Evolutionary conservation across 768 basidiomycete genomes (phyloP), one percentile per base, ranked within the genome.

Genomic region (Phylloporus sp.): DNA sequence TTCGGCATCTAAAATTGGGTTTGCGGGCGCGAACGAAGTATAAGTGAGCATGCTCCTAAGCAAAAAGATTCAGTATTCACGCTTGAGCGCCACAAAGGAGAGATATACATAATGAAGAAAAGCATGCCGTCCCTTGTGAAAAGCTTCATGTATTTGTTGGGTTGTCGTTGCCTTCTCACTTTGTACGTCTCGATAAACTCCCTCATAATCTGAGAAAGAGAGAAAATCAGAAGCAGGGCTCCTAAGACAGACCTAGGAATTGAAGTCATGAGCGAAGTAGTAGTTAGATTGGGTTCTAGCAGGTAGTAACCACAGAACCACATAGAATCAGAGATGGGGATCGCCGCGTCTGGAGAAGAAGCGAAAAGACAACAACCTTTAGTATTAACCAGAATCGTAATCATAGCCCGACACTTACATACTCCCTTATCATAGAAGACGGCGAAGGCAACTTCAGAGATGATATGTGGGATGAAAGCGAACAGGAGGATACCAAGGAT

Each of bases 31-130:
- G 10, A 40, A 40, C 15, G 39, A 11, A 13, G 39, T 40, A 23
- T 16, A 10, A 15, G 11, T 28, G 31, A 49, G 39, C 8, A 23
- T 22, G 13, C 27, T 35, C 32, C 51, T 52, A 22, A 3, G 4
- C 10, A 9, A 7, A 18, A 13, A 5, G 36, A 5, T 22, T 39
- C 10, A 22, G 38, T 10, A 27, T 20, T 10, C 10, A 3, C 8
- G 8, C 9, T 5, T n/a, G 6, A 29, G 16, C 12, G 15, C 2
- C 6, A 16, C 11, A n/a, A 29, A 7, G 2, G 13, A 12, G 23
- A 11, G 35, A 43, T 52, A 2, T 38, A 56, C 55, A 36, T 23
- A 23, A 56, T 12, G 34, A 54, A 56, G n/a, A 54, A 56, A 8
- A 56, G 13, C 9, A 46, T 16, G 1, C 47, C 47, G 12, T 54